Evolutionary conservation across 352 stramenopile species (phyloP), one percentile per base, ranked within the genome.

Genomic region (Pythium utonaiense): DNA sequence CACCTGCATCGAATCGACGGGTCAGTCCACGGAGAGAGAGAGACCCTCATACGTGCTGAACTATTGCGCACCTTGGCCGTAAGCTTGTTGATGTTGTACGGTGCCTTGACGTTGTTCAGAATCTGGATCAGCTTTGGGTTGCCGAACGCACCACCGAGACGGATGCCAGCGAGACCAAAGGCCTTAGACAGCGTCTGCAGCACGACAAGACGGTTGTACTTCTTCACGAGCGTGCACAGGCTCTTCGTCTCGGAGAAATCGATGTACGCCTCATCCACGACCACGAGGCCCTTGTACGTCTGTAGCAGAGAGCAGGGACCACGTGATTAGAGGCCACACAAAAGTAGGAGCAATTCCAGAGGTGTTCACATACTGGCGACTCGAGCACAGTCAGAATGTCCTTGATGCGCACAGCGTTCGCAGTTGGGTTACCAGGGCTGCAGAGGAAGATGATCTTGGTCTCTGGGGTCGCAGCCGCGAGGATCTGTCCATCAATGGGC

Each of bases 31-130:
- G 21, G 21, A 28, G 5, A 2, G n/a, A 40, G 50, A 34, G 7
- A 21, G 21, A 14, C 3, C 19, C n/a, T n/a, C n/a, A n/a, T n/a
- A 27, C 9, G 31, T 33, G 10, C 7, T 19, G 19, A 2, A 22
- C n/a, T 12, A 53, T 5, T 24, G 7, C 44, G 19, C 53, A 80
- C 82, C 63, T 93, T 89, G 44, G 90, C 85, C 6, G 96, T 98
- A 28, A 99, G 75, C 62, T 97, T 97, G 86, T 98, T 99, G 57
- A 99, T 96, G 80, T 99, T 99, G 83, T 99, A 99, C 16, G 96
- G 97, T n/a, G 96, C 96, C 75, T 99, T 99, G 58, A 99, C 93
- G 67, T 98, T 99, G 78, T 99, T 99, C 60, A 99, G 93, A 34
- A 99, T 86, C 77, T 98, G 89, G 69, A 99, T 98, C 9, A 99